A percentile compares a stretch with the other conserved stretches of the same genome.
Conservation (phyloP, 306 rosid species). For the Geum urbanum region DNA sequence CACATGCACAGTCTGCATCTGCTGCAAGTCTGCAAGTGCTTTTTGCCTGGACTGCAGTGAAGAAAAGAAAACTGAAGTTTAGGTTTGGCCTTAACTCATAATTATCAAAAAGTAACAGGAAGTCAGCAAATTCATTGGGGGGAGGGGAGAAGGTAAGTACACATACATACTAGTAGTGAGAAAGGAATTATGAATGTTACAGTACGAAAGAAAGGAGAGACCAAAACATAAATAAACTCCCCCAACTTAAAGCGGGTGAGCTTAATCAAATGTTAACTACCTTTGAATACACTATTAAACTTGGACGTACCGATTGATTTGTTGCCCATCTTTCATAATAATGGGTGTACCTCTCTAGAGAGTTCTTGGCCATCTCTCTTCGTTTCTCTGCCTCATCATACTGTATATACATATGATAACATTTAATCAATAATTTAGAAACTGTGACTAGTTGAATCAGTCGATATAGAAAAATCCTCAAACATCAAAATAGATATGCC, state of each 20-base stretch:
- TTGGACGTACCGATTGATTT: constrained; percentile 73
- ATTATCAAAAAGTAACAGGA: background rate
- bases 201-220: background rate
- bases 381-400: constrained; percentile 66
- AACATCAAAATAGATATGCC: background rate
- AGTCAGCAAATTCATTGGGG: background rate
- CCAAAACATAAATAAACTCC: background rate
- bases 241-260: background rate
- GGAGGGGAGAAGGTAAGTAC: background rate
- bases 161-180: background rate
- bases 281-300: background rate
- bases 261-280: background rate
- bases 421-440: background rate
- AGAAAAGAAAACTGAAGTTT: constrained; percentile 7
- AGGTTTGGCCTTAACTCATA: constrained; percentile 19
- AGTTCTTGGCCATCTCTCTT: constrained; percentile 94
- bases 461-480: background rate
- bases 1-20: constrained; percentile 83
- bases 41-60: constrained; percentile 85
- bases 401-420: constrained; percentile 21
- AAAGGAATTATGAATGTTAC: too few species aligned
- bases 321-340: constrained; percentile 99
- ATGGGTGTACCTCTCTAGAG: constrained; percentile 91
- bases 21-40: constrained; percentile 83
- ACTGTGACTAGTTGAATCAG: background rate